Percentiles rank a stretch among this genome's conserved stretches.
Evolutionary conservation across 192 early-diverging fungal genomes (phyloP).

Genomic region (Linnemannia exigua): DNA sequence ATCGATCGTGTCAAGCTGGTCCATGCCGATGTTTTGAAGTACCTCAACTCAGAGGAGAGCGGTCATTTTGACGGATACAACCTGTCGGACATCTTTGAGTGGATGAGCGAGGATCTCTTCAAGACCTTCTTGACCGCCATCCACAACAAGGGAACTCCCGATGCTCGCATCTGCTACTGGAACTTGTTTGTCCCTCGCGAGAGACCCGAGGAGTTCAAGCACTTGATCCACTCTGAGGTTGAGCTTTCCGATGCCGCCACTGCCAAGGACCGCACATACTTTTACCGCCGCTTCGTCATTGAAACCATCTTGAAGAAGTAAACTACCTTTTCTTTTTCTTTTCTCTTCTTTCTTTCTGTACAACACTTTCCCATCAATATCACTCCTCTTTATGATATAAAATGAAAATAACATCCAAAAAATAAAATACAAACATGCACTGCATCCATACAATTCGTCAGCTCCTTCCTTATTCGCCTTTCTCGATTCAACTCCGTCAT

Average conservation of each 20-base stretch:
- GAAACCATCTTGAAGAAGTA: constrained; percentile 50
- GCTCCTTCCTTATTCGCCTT: neutral
- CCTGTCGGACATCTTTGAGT: constrained; percentile 55
- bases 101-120: constrained; percentile 57
- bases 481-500: neutral
- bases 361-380: neutral
- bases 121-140: constrained; percentile 49
- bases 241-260: constrained; percentile 47
- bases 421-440: neutral
- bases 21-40: constrained; percentile 50
- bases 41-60: constrained; percentile 50
- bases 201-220: constrained; percentile 46
- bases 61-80: constrained; percentile 57
- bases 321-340: neutral
- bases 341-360: neutral
- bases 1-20: constrained; percentile 44
- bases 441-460: neutral
- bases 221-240: constrained; percentile 43
- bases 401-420: neutral
- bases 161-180: constrained; percentile 55
- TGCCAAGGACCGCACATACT: constrained; percentile 53
- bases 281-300: constrained; percentile 56
- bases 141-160: constrained; percentile 48
- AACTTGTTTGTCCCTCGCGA: constrained; percentile 55
- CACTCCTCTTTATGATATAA: neutral